Evolutionary conservation across 768 basidiomycete species (phyloP).

Genomic region (Termitomyces sp.): DNA sequence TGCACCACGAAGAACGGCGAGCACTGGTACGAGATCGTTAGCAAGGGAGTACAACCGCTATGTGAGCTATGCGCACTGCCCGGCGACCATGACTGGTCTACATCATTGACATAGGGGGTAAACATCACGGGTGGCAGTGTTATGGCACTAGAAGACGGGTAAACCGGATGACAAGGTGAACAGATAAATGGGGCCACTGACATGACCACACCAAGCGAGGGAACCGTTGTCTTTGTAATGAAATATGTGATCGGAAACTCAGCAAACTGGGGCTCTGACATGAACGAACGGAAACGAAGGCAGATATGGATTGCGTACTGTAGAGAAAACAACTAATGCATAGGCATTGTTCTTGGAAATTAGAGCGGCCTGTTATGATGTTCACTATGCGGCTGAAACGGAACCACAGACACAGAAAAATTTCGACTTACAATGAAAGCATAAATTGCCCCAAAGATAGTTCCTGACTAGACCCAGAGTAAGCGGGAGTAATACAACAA

Average conservation of each 20-base stretch:
- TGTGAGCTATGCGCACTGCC: slow-evolving; percentile 19
- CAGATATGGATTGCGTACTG: slow-evolving; percentile 21
- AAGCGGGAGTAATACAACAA: not conserved
- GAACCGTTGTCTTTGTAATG: slow-evolving; percentile 32
- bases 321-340: slow-evolving; percentile 34
- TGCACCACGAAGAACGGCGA: slow-evolving; percentile 33
- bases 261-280: slow-evolving; percentile 24
- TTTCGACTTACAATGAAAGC: slow-evolving; percentile 24
- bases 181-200: slow-evolving; percentile 18
- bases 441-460: slow-evolving; percentile 28
- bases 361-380: slow-evolving; percentile 28
- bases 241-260: slow-evolving; percentile 45
- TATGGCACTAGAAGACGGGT: slow-evolving; percentile 26
- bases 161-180: not conserved
- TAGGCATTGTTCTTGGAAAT: slow-evolving; percentile 39
- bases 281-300: not conserved
- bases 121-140: slow-evolving; percentile 41
- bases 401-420: not conserved
- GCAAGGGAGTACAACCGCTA: not conserved
- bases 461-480: slow-evolving; percentile 22
- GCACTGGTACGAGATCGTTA: slow-evolving; percentile 21
- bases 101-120: slow-evolving; percentile 23
- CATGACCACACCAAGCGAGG: slow-evolving; percentile 41
- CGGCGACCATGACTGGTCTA: slow-evolving; percentile 23
- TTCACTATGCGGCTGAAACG: not conserved